Percentiles rank a stretch among this genome's conserved stretches.
Conservation (phyloP, 805 yeast genomes). For the Lachancea nothofagi region DNA sequence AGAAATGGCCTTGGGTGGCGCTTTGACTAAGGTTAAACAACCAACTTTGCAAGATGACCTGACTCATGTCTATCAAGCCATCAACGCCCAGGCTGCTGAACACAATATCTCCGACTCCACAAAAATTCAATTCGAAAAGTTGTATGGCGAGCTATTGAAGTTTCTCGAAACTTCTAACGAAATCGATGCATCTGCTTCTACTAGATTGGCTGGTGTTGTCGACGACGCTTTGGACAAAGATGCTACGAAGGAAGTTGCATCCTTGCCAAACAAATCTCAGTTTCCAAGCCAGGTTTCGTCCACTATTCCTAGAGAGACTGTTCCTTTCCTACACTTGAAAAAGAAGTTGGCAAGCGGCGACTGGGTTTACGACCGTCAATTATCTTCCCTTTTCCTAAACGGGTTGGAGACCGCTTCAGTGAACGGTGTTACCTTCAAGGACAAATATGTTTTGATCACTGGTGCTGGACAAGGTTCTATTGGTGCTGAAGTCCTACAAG, state of each 20-base stretch:
- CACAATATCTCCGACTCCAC: constrained; percentile 49
- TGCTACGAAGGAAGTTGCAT: constrained; percentile 74
- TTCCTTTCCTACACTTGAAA: constrained; percentile 93
- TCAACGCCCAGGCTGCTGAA: constrained; percentile 59
- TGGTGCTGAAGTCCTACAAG: constrained; percentile 95
- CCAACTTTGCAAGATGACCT: constrained; percentile 83
- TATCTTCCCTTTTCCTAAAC: constrained; percentile 75
- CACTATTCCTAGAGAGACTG: constrained; percentile 70
- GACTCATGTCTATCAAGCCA: constrained; percentile 73
- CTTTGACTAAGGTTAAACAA: constrained; percentile 59
- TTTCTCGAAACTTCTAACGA: constrained; percentile 66
- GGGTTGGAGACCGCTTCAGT: constrained; percentile 92
- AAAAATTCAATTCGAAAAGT: constrained; percentile 62
- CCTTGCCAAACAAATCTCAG: constrained; percentile 67
- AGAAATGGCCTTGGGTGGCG: constrained; percentile 95
- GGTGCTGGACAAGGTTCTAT: constrained; percentile 99
- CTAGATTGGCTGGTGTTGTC: constrained; percentile 47
- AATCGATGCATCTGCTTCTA: constrained; percentile 60
- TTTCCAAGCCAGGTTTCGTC: constrained; percentile 71
- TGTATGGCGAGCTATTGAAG: constrained; percentile 64
- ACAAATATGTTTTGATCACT: constrained; percentile 83
- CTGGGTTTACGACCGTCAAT: constrained; percentile 79
- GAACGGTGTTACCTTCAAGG: constrained; percentile 86
- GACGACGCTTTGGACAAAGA: constrained; percentile 47
- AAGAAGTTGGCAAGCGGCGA: constrained; percentile 62